A percentile compares a stretch with the other conserved stretches of the same genome.
Evolutionary conservation across 2,329 filamentous ascomycete species (phyloP).

Genomic region (Cryphonectria nitschkei): DNA sequence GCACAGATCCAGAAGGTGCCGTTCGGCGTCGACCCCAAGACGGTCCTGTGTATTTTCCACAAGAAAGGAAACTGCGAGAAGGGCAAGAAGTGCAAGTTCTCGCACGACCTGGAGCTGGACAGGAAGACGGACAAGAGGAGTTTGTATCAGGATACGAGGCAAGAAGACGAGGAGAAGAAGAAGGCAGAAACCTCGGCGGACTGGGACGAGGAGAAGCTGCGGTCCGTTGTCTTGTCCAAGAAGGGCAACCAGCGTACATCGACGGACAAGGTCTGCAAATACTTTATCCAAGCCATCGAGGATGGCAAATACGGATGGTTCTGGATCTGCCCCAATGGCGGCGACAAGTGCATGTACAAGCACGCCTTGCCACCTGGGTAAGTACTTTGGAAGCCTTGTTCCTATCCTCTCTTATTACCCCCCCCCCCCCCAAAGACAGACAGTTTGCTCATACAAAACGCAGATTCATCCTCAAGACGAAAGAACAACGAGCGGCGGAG

Average conservation of each 20-base stretch:
- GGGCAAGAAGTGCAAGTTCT: slow-evolving; percentile 97
- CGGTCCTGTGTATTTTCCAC: slow-evolving; percentile 92
- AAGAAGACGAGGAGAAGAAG: slow-evolving; percentile 75
- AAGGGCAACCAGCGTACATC: slow-evolving; percentile 95
- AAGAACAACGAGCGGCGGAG: slow-evolving; percentile 92
- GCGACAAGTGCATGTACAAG: slow-evolving; percentile 98
- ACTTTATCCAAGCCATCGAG: slow-evolving; percentile 94
- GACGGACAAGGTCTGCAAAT: slow-evolving; percentile 99
- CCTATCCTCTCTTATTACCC: not conserved
- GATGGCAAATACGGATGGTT: slow-evolving; percentile 99
- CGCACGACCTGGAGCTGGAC: slow-evolving; percentile 86
- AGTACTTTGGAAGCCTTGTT: slow-evolving; percentile 41
- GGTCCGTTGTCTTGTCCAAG: slow-evolving; percentile 89
- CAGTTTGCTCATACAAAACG: slow-evolving; percentile 16
- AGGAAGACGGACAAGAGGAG: slow-evolving; percentile 92
- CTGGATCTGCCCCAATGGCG: slow-evolving; percentile 95
- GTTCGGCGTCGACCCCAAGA: slow-evolving; percentile 98
- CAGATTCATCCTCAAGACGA: slow-evolving; percentile 96
- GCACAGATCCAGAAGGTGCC: slow-evolving; percentile 97
- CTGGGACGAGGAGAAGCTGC: slow-evolving; percentile 97
- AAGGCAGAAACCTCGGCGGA: slow-evolving; percentile 92
- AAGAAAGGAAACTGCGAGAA: slow-evolving; percentile 98
- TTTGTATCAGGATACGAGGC: slow-evolving; percentile 83
- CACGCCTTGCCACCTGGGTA: slow-evolving; percentile 94
- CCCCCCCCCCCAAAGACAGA: not conserved